A percentile compares a stretch with the other conserved stretches of the same genome.
These are phyloP conservation scores for Jacaranda copaia DNA, from an alignment of 257 asterid species.

Conservation along the genomic window DNA sequence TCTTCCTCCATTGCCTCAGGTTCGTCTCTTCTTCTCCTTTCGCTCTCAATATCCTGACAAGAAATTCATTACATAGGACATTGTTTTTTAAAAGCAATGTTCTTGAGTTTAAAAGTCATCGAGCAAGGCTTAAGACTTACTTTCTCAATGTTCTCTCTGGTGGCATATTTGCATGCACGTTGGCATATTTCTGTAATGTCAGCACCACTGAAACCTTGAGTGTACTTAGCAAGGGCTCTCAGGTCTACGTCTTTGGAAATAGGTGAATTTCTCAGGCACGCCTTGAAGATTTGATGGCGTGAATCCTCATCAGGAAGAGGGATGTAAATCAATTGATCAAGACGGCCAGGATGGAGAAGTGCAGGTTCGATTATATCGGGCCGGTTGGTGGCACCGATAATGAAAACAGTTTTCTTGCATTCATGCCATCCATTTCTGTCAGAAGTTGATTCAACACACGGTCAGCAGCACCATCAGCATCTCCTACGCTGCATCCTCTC, in stretches of 20 bases:
- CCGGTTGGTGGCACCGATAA: slow-evolving; percentile 74
- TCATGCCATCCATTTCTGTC: slow-evolving; percentile 74
- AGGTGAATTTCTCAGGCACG: slow-evolving; percentile 65
- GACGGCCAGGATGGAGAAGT: slow-evolving; percentile 72
- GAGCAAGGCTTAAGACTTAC: slow-evolving; percentile 34
- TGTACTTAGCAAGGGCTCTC: slow-evolving; percentile 60
- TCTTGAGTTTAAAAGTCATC: neutral
- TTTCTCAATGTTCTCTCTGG: slow-evolving; percentile 68
- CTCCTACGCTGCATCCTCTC: slow-evolving; percentile 77
- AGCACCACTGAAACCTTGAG: slow-evolving; percentile 72
- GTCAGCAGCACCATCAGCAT: slow-evolving; percentile 74
- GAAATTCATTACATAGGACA: neutral
- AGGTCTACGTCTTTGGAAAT: slow-evolving; percentile 57
- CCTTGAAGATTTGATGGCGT: slow-evolving; percentile 61
- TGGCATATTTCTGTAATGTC: slow-evolving; percentile 71
- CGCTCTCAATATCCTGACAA: slow-evolving; percentile 59
- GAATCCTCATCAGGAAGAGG: slow-evolving; percentile 74
- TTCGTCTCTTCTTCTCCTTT: slow-evolving; percentile 51
- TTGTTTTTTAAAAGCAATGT: neutral
- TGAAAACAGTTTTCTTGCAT: slow-evolving; percentile 69
- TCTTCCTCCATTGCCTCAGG: slow-evolving; percentile 83
- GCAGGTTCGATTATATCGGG: slow-evolving; percentile 71
- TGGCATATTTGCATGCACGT: slow-evolving; percentile 71
- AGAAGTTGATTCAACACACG: slow-evolving; percentile 69
- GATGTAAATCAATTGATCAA: slow-evolving; percentile 68